Conservation (phyloP, 176 grass and related monocot species). For the Bothriochloa decipiens region DNA sequence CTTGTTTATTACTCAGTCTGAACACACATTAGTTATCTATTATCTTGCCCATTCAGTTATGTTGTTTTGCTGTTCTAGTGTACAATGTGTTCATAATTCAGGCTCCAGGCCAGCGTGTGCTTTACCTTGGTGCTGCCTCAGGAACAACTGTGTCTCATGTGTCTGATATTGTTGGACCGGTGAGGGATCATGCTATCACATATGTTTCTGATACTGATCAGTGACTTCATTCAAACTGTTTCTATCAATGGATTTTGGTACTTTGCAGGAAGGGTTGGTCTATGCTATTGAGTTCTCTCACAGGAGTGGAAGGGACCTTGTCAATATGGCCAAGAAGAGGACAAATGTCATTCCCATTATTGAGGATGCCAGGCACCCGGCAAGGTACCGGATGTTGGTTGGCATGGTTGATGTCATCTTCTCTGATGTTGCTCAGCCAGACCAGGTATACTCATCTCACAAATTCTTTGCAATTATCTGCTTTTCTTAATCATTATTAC, state of each 20-base stretch:
- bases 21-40: background rate
- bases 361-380: conserved; percentile 88
- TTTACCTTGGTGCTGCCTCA: conserved; percentile 89
- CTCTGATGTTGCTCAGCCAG: conserved; percentile 96
- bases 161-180: conserved; percentile 85
- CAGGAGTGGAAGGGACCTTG: conserved; percentile 84
- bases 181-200: conserved; percentile 23
- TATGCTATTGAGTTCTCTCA: conserved; percentile 98
- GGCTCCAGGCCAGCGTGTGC: conserved; percentile 66
- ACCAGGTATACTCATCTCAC: conserved; percentile 58
- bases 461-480: background rate
- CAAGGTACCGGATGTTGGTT: conserved; percentile 81
- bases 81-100: background rate
- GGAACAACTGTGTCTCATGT: conserved; percentile 94
- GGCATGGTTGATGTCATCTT: conserved; percentile 98
- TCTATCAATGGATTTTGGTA: too few relatives aligned
- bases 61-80: background rate
- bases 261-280: conserved; percentile 68
- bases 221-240: background rate
- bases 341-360: conserved; percentile 96
- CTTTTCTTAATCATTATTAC: background rate
- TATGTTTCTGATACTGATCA: accelerated
- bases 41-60: too few relatives aligned
- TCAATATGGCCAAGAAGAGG: conserved; percentile 97
- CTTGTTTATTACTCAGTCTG: background rate